Evolutionary conservation across 495 filamentous ascomycete species (phyloP), one percentile per base, ranked within the genome.

Genomic region (Friedmanniomyces endolithicus): DNA sequence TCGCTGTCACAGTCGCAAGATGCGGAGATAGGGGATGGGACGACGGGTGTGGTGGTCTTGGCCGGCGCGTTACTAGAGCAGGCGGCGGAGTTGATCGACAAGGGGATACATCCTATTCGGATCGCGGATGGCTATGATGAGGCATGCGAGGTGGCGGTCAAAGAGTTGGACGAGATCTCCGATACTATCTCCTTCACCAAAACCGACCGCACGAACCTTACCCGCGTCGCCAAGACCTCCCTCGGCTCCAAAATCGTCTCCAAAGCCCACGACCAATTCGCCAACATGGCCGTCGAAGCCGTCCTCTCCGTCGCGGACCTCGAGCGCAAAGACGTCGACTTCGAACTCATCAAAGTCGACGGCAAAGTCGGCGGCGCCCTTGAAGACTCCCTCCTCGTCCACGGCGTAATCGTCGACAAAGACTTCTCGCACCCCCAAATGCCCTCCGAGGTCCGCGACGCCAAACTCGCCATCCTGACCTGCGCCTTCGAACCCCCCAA

Each of bases 401-500:
- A 96, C 72, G 92, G 92, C 68, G 92, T 99, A 39, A 92, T 99
- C 65, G 79, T 99, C 65, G 92, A 99, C 77, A 99, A 99, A 74
- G 92, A 99, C 70, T 97, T 99, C 74, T 99, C 92, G 31, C 92
- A 99, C 70, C 94, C 92, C 16, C 92, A 99, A 70, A 99, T 99
- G 92, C 92, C 92, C 25, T 83, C 82, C 48, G 85, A 95, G 69
- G 90, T 99, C 50, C 75, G 72, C 52, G 87, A 99, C 71, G 92
- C 94, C 62, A 97, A 96, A 73, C 78, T 99, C 64, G 92, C 92
- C 39, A 97, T 99, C 63, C 75, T 99, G 44, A 99, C 92, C 41
- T 99, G 92, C 68, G 89, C 92, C 1, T 97, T 99, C 69, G 92
- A 99, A 73, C 92, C 92, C n/a, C 92, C 92, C 16, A 99, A 99